Evolutionary conservation across 768 basidiomycete species (phyloP).

Genomic region (Hydnum rufescens): DNA sequence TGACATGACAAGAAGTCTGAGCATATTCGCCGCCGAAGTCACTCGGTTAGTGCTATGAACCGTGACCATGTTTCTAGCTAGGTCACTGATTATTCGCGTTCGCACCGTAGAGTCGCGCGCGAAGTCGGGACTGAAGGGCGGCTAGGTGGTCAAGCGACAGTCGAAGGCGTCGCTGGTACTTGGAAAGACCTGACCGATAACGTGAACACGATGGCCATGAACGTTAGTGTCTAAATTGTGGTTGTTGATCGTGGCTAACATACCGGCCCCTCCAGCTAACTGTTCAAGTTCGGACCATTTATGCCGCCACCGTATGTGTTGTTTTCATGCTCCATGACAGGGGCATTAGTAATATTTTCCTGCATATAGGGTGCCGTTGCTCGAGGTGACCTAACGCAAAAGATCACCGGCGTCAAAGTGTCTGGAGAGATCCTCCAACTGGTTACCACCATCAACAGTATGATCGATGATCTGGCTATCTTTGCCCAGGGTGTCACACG

Average conservation of each 20-base stretch:
- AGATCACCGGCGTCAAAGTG: conserved; percentile 75
- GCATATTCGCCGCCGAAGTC: conserved; percentile 68
- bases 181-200: conserved; percentile 96
- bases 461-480: conserved; percentile 47
- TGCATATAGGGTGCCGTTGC: conserved; percentile 62
- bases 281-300: conserved; percentile 81
- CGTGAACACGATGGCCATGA: conserved; percentile 90
- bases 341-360: not conserved
- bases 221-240: conserved; percentile 30
- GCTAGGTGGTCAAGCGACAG: conserved; percentile 84
- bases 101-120: conserved; percentile 47
- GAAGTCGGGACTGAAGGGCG: conserved; percentile 96
- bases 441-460: conserved; percentile 93
- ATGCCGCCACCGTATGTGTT: conserved; percentile 61
- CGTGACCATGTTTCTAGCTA: not conserved
- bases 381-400: conserved; percentile 79
- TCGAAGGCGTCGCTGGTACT: conserved; percentile 85
- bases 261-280: conserved; percentile 37
- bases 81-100: not conserved
- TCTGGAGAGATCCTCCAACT: conserved; percentile 92
- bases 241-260: not conserved
- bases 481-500: conserved; percentile 77
- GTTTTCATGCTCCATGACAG: not conserved
- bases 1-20: conserved; percentile 78
- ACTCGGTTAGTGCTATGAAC: conserved; percentile 16